Base-by-base conservation (phyloP, 2,329 filamentous ascomycete genomes). In the Cladophialophora psammophila region DNA sequence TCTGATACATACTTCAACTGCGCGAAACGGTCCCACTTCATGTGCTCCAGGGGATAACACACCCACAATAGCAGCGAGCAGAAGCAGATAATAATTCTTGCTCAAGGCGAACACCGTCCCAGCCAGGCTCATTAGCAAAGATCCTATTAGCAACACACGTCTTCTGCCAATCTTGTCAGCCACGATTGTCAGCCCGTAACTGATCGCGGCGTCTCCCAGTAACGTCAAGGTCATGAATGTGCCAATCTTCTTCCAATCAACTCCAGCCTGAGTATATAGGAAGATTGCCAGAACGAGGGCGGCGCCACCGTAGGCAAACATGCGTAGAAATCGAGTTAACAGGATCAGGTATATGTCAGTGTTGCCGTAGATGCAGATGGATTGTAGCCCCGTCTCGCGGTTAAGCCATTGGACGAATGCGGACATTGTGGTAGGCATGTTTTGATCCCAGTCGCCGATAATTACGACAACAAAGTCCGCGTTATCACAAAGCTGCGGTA, bases 1-100 rank as follows among this genome's bases (percentile, higher is more conserved):
- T 36, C 34, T 34, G 18, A 57, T 38, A 0, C 85, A 87, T 79
- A 91, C 88, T 74, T 91, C 88, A 34, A 91, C 86, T 3, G 86
- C 87, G 36, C 88, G 81, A 70, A 91, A 90, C 0, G 88, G 88
- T 0, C 88, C 88, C 73, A 90, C 89, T 70, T 91, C 88, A 12
- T 86, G 84, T 9, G 88, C 88, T 87, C 0, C 86, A 82, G 75
- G 0, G 74, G 84, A 87, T 61, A 89, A 84, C 5, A 90, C 86
- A 1, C 87, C 87, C 1, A 88, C 77, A 3, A 89, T 81, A 0
- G 87, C 86, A 0, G 87, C 87, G 0, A 81, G 70, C 3, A 89
- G 76, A 5, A 90, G 76, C n/a, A 87, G 75, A 86, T 86, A 89
- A 69, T 84, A 90, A 67, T 86, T 86, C 36, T 85, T 84, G 64